Base-by-base conservation (phyloP, 2,329 filamentous ascomycete genomes). In the Claviceps citrina region DNA sequence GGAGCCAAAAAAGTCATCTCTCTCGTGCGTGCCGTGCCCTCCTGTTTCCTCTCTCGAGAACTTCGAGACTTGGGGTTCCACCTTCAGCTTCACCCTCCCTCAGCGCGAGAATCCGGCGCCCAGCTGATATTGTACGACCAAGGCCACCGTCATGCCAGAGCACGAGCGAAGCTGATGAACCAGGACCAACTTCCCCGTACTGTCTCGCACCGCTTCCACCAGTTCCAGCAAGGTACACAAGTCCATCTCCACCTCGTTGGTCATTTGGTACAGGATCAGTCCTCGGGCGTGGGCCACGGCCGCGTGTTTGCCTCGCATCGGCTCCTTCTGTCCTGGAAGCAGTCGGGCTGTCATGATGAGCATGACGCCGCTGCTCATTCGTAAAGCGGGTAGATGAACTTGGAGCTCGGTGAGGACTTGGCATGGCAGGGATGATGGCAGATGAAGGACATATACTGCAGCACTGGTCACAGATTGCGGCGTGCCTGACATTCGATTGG, bases 391-490 rank as follows among this genome's bases (percentile, higher is more conserved):
- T 1, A 43, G 31, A 20, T 43, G 31, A 2, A 30, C 31, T 31
- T 34, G 30, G 7, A 43, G 40, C 31, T 39, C 41, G 16, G 20
- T 22, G 28, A 39, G 28, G 15, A 39, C 31, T 9, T 20, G 13
- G 19, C 13, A 12, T 8, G 36, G 22, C 31, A 25, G 3, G 7
- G 31, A 35, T 26, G 27, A 38, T 10, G 41, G 36, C 2, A 39
- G 36, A 31, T 44, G 43, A n/a, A 44, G 40, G 22, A 44, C 36
- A 37, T 44, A 44, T 6, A 44, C 36, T 6, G 35, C 39, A 8
- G 43, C 43, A 30, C 34, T 30, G 3, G 18, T 28, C 15, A 40
- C 40, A 1, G 26, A 15, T 16, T 44, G 43, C 8, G 20, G 31
- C 2, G 31, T 16, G 31, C 39, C 35, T n/a, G 31, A 7, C 7